These are phyloP conservation scores for Cardamine resedifolia DNA, from an alignment of 345 rosid species.

Conservation along the genomic window DNA sequence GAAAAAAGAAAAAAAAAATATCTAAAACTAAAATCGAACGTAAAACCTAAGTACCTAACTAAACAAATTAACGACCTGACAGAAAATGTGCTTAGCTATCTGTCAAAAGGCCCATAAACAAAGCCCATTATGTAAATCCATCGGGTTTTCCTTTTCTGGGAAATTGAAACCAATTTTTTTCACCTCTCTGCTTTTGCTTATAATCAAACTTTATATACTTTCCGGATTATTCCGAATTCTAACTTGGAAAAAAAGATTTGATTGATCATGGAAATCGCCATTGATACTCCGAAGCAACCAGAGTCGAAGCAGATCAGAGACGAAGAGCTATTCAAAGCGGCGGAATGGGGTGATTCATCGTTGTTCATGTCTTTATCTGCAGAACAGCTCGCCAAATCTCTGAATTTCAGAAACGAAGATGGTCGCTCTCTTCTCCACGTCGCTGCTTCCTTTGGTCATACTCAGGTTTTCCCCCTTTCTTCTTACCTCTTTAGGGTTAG, in stretches of 20 bases:
- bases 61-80: background rate
- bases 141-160: no score
- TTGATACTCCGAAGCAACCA: slow-evolving; percentile 35
- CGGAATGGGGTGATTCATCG: slow-evolving; percentile 74
- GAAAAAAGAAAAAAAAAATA: no score
- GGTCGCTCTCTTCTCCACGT: slow-evolving; percentile 87
- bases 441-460: slow-evolving; percentile 56
- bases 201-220: no score
- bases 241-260: background rate
- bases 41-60: background rate
- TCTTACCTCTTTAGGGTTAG: background rate
- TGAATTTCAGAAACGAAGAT: slow-evolving; percentile 70
- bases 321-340: slow-evolving; percentile 69
- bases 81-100: background rate
- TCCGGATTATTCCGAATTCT: background rate
- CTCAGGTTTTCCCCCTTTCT: slow-evolving; percentile 42
- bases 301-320: slow-evolving; percentile 44
- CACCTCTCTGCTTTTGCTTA: no score
- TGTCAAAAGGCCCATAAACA: background rate
- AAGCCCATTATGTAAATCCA: background rate
- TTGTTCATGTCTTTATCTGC: slow-evolving; percentile 53
- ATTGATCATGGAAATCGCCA: slow-evolving; percentile 46
- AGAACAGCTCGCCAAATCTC: slow-evolving; percentile 47
- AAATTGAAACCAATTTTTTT: no score
- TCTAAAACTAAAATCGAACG: background rate